Conservation (phyloP, 805 yeast genomes). For the Starmera dryadoides region DNA sequence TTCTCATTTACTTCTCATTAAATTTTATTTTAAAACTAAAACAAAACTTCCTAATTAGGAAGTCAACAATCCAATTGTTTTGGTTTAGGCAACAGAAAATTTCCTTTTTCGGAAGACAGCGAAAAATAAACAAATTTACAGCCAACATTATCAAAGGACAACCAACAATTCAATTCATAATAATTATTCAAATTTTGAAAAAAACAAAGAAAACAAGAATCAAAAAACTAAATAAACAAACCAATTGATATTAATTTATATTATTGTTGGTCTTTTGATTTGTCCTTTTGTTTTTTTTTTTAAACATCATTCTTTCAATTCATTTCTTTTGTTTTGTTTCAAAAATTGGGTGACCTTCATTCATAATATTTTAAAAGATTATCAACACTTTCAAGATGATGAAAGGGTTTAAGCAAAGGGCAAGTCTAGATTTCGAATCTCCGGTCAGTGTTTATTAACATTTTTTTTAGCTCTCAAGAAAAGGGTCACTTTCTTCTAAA, state of each 20-base stretch:
- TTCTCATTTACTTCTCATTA: too few species aligned
- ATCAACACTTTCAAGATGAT: slow-evolving; percentile 40
- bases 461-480: slow-evolving; percentile 14
- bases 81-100: background rate
- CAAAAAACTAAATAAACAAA: background rate
- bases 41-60: slow-evolving; percentile 2
- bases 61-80: background rate
- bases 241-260: too few species aligned
- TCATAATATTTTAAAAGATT: too few species aligned
- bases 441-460: background rate
- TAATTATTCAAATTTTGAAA: background rate
- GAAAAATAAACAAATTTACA: background rate
- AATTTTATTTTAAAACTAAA: too few species aligned
- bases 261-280: too few species aligned
- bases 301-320: too few species aligned
- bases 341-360: too few species aligned
- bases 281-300: too few species aligned
- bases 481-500: slow-evolving; percentile 28
- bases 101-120: background rate
- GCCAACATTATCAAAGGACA: background rate
- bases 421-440: slow-evolving; percentile 12
- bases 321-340: too few species aligned
- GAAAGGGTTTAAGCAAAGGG: slow-evolving; percentile 66
- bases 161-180: background rate
- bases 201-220: background rate